phyloP scores from a whole-genome alignment of 225 moss, liverwort and hornwort species.

The Antitrichia curtipendula region DNA sequence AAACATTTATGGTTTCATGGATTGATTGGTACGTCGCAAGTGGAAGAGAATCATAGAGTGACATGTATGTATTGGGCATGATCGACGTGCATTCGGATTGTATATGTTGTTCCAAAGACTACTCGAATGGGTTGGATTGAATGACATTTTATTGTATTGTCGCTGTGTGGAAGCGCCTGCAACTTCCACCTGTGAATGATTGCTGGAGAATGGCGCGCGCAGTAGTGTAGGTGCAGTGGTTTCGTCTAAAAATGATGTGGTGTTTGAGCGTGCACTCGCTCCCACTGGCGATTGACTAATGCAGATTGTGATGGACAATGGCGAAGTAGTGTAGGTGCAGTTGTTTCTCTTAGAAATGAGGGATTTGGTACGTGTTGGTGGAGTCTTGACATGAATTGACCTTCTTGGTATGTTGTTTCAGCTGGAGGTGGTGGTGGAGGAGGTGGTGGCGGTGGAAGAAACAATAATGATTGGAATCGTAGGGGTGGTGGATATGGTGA shows the following conservation, averaged over 20 bases:
- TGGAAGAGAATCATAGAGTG: not conserved
- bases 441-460: not conserved
- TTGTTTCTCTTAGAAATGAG: not conserved
- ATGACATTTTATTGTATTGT: not conserved
- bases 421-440: constrained; percentile 17
- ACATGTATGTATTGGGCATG: not conserved
- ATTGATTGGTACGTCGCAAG: not conserved
- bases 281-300: not conserved
- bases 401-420: not conserved
- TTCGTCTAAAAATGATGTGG: not conserved
- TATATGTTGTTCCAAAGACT: not conserved
- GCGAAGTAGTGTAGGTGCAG: not conserved
- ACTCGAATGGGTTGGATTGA: not conserved
- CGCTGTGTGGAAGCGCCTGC: not conserved
- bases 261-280: not conserved
- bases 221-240: not conserved
- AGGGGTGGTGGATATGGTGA: not conserved
- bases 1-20: not conserved
- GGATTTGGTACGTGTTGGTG: not conserved
- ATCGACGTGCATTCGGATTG: not conserved
- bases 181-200: not conserved
- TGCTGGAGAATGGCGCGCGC: not conserved
- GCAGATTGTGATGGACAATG: not conserved
- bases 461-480: not conserved
- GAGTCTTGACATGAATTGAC: not conserved